Base-by-base conservation (phyloP, 176 grass and related monocot genomes). In the Saccharum officinarum region DNA sequence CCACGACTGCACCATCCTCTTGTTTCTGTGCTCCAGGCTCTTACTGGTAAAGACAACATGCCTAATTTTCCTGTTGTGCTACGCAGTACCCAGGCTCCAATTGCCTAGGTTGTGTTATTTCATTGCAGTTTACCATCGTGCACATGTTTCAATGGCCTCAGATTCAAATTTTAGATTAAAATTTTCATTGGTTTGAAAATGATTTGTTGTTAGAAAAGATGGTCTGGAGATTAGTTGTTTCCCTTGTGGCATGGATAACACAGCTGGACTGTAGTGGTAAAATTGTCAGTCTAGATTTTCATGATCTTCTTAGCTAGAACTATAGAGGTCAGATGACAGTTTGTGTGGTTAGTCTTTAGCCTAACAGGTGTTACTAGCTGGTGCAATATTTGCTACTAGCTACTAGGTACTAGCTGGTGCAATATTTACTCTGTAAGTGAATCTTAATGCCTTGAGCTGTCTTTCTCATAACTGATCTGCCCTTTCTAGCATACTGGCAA, bases 401-500 rank as follows among this genome's bases (percentile, higher is more conserved):
- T 28, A 28, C 28, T 28, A 28, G 28, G 28, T 14, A 22, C 40
- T 73, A 41, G 37, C 22, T 73, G 7, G 8, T 47, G 42, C 71
- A 30, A 30, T 49, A 15, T 10, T 47, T 18, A 7, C 25, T 75
- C 20, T 33, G 0, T 50, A 52, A 74, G 23, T 31, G 23, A 50
- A 31, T 3, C 25, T 75, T 75, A 62, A 72, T 67, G 6, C 13
- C 0, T 82, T 26, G 59, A 38, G 3, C 28, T 55, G 11, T 38
- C 40, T 54, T 36, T 80, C 70, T 85, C 45, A 62, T 61, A 23
- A 79, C 64, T 69, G 30, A 9, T 67, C 65, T 90, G n/a, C 17
- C 76, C 72, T 69, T 77, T 81, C 17, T 75, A 95, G 93, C 55
- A 40, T 25, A 30, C 67, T 68, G 80, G 63, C 76, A 92, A 88